Conservation (phyloP, 2,329 filamentous ascomycete genomes). For the Fusarium phyllophilum region DNA sequence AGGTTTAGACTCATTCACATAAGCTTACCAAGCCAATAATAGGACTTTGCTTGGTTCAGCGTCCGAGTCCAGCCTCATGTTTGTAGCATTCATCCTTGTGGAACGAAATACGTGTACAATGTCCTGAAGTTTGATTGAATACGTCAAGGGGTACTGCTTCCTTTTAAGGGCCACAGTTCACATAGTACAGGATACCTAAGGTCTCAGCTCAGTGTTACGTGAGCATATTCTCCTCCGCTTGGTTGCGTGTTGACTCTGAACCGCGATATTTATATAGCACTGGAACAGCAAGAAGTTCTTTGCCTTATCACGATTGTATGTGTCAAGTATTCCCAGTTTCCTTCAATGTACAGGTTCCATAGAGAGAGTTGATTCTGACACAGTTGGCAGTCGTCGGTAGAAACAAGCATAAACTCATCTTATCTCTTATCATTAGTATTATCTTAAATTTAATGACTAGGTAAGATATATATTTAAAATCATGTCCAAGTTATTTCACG, state of each 20-base stretch:
- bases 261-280: accelerated
- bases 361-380: accelerated
- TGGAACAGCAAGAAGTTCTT: background rate
- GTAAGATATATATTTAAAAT: too few relatives aligned
- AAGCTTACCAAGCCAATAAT: background rate
- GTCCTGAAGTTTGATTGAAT: accelerated
- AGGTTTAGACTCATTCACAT: accelerated
- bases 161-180: accelerated
- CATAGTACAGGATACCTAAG: too few relatives aligned
- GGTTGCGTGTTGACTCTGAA: background rate
- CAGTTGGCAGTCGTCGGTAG: accelerated
- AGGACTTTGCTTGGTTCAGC: accelerated
- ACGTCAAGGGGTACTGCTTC: accelerated
- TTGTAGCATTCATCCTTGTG: background rate
- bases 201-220: accelerated
- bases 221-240: accelerated
- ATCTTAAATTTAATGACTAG: too few relatives aligned
- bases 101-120: accelerated
- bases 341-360: accelerated
- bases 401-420: background rate
- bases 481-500: too few relatives aligned
- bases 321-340: background rate
- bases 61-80: background rate
- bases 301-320: accelerated
- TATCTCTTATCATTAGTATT: accelerated